Conservation (phyloP, 2,329 filamentous ascomycete genomes). For the Ophiostoma perfectum region DNA sequence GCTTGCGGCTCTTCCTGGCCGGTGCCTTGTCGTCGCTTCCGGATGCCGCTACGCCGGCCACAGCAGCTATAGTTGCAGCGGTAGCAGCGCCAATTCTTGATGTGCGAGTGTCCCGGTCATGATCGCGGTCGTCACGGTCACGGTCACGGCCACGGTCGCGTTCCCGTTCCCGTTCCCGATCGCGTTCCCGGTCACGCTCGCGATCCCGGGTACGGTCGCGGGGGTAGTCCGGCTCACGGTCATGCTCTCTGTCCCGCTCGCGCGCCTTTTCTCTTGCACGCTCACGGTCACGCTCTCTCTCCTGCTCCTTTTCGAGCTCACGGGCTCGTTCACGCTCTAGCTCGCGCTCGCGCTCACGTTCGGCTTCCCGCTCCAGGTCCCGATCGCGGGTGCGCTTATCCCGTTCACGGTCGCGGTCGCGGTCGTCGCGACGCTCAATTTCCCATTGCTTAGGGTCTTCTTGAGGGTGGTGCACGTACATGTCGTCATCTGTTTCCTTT, state of each 20-base stretch:
- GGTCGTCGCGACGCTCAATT: conserved; percentile 10
- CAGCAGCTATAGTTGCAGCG: not conserved
- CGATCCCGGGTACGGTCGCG: conserved; percentile 17
- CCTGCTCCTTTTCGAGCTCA: conserved; percentile 12
- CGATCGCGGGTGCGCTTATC: conserved; percentile 15
- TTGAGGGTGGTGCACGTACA: conserved; percentile 22
- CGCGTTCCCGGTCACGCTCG: conserved; percentile 23
- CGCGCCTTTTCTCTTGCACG: not conserved
- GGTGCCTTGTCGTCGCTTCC: not conserved
- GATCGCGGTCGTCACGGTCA: conserved; percentile 31
- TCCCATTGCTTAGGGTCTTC: conserved; percentile 24
- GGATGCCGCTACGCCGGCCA: not conserved
- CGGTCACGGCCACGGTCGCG: conserved; percentile 28
- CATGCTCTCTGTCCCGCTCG: conserved; percentile 8
- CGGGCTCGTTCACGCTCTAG: conserved; percentile 21
- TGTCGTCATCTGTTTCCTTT: conserved; percentile 23
- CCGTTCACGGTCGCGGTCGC: not conserved
- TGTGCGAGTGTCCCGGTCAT: conserved; percentile 28
- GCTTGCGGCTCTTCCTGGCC: not conserved
- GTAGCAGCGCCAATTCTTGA: conserved; percentile 27
- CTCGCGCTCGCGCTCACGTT: conserved; percentile 25
- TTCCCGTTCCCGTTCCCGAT: conserved; percentile 18
- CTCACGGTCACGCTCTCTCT: conserved; percentile 12
- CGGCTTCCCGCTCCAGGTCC: conserved; percentile 22
- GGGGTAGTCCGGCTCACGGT: not conserved